Percentiles rank a stretch among this genome's conserved stretches.
Evolutionary conservation across 2,329 filamentous ascomycete species (phyloP).

Genomic region (Penicillium sp.): DNA sequence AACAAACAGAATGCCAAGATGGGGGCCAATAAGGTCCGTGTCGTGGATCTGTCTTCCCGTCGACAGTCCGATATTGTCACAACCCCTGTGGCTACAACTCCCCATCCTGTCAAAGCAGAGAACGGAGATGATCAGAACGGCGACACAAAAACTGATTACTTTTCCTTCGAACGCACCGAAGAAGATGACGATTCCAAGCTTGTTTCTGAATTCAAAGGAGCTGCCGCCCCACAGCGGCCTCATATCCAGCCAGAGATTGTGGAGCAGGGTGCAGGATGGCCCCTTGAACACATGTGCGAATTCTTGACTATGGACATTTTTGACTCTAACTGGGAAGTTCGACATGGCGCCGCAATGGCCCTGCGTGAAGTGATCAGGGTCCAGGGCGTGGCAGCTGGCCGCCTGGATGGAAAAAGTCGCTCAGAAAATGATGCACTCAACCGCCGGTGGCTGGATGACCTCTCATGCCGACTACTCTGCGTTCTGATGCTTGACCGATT

Average conservation of each 20-base stretch:
- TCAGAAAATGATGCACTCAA: slow-evolving; percentile 78
- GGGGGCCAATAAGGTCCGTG: slow-evolving; percentile 82
- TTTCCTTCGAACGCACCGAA: slow-evolving; percentile 77
- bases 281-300: slow-evolving; percentile 89
- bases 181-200: slow-evolving; percentile 89
- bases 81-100: slow-evolving; percentile 51
- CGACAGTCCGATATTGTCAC: slow-evolving; percentile 65
- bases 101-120: slow-evolving; percentile 61
- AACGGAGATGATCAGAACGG: slow-evolving; percentile 60
- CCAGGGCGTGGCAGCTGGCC: slow-evolving; percentile 87
- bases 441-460: slow-evolving; percentile 83
- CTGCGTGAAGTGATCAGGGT: slow-evolving; percentile 85
- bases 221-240: slow-evolving; percentile 76
- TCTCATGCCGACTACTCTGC: slow-evolving; percentile 91
- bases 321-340: slow-evolving; percentile 89
- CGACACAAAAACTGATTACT: slow-evolving; percentile 74
- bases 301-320: slow-evolving; percentile 93
- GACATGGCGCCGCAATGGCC: slow-evolving; percentile 94
- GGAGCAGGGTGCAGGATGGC: slow-evolving; percentile 82
- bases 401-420: slow-evolving; percentile 67
- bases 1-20: slow-evolving; percentile 86
- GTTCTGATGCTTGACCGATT: slow-evolving; percentile 98
- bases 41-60: slow-evolving; percentile 80
- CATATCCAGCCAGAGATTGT: slow-evolving; percentile 76
- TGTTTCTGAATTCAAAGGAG: slow-evolving; percentile 92